Conservation (phyloP, 768 basidiomycete genomes). For the Pleurotus tuoliensis region DNA sequence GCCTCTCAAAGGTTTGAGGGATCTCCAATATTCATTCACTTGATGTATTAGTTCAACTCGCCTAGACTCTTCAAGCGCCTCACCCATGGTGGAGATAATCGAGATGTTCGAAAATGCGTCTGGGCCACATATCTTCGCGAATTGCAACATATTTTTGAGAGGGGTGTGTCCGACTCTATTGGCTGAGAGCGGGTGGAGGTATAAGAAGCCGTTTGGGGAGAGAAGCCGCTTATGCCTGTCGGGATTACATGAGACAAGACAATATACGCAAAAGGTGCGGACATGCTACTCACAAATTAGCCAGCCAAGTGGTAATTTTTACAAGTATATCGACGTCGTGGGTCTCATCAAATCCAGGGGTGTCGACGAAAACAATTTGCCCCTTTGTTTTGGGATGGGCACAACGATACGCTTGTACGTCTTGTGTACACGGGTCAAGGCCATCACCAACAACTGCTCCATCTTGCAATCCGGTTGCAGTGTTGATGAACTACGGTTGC, state of each 20-base stretch:
- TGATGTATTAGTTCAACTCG: background rate
- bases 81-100: constrained; percentile 47
- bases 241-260: background rate
- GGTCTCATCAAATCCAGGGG: constrained; percentile 2
- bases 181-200: constrained; percentile 27
- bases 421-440: constrained; percentile 19
- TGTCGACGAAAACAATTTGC: constrained; percentile 11
- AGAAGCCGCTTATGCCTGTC: constrained; percentile 21
- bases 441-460: constrained; percentile 16
- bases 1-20: background rate
- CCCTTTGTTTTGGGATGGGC: background rate
- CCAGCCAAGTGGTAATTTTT: background rate
- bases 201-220: constrained; percentile 24
- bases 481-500: constrained; percentile 20
- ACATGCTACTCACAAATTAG: constrained; percentile 22
- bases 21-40: constrained; percentile 3
- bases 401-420: constrained; percentile 16
- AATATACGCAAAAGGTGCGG: background rate
- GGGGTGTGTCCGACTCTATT: constrained; percentile 37
- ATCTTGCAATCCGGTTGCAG: constrained; percentile 12
- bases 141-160: constrained; percentile 40
- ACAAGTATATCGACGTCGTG: background rate
- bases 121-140: constrained; percentile 43
- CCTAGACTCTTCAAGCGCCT: constrained; percentile 20
- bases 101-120: constrained; percentile 40